These are phyloP conservation scores for Colletotrichum acutatum DNA, from an alignment of 2,329 filamentous ascomycete genomes.

Conservation along the genomic window DNA sequence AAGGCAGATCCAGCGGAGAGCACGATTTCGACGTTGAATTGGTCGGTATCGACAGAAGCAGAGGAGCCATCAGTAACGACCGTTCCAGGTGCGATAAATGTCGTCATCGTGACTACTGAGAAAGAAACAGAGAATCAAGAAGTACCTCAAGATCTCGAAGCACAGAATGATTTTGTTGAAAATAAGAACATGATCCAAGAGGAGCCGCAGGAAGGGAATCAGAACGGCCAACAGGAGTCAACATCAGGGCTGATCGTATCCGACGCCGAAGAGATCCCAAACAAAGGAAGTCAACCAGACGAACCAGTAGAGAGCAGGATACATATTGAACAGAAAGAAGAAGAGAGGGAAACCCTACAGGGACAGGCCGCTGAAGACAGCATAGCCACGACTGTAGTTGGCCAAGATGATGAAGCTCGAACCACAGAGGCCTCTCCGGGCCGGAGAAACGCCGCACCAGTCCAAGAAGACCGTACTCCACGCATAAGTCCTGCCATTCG, in stretches of 20 bases:
- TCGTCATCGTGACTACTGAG: too few relatives aligned
- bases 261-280: too few relatives aligned
- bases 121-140: not conserved
- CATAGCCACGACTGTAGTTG: not conserved
- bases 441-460: not conserved
- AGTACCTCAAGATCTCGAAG: not conserved
- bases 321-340: not conserved
- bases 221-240: too few relatives aligned
- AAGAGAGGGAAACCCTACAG: not conserved
- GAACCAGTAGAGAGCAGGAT: too few relatives aligned
- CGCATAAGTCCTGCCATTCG: not conserved
- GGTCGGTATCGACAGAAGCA: not conserved
- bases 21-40: not conserved
- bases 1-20: not conserved
- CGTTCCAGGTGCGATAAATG: too few relatives aligned
- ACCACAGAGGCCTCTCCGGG: not conserved
- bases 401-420: not conserved
- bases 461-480: not conserved
- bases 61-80: not conserved
- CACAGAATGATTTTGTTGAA: not conserved
- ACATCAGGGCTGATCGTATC: too few relatives aligned
- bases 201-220: not conserved
- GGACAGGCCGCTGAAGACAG: not conserved
- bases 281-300: too few relatives aligned
- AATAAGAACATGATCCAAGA: not conserved